Evolutionary conservation across 1,284 basidiomycete species (phyloP), one percentile per base, ranked within the genome.

Genomic region (Vanrija pseudolonga): DNA sequence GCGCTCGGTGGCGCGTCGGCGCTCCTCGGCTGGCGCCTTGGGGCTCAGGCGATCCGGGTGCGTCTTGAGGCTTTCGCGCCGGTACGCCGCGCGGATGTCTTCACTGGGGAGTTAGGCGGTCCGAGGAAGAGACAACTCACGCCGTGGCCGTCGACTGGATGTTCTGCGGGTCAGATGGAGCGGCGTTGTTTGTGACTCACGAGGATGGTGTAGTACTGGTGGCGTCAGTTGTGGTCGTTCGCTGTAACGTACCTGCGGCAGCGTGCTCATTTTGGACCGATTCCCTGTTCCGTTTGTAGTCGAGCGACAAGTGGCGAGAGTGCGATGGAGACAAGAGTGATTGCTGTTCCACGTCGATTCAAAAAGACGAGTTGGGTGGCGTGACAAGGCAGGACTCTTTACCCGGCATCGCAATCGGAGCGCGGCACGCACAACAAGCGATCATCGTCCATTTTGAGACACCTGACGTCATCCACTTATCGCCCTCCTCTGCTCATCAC

Each of bases 41-140:
- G 56, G 62, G n/a, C 80, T 81, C 42, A 94, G 79, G 55, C 92
- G 81, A 74, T 97, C 93, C 2, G 94, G 93, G 72, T 97, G 93
- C 4, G 89, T 90, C 76, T 87, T 88, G 62, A 60, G 64, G 57
- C 71, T 71, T 49, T 73, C 73, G 42, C 65, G 62, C 58, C 73
- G 73, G 62, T 78, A 78, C 6, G 76, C 76, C 18, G 64, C 53
- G 26, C 74, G 68, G 53, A 78, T 73, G 50, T 76, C 71, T 41
- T 76, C 75, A 5, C 69, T 71, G 57, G 6, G 17, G 19, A n/a
- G 37, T 28, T 47, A 3, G 19, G 23, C 2, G 1, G 28, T 8
- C 15, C 11, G 15, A 6, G 18, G 36, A 18, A 55, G 32, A n/a
- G n/a, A n/a, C n/a, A 9, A 32, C 68, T 60, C 50, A 73, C 71